Base-by-base conservation (phyloP, 139 green algal genomes). In the Ettlia oleoabundans region DNA sequence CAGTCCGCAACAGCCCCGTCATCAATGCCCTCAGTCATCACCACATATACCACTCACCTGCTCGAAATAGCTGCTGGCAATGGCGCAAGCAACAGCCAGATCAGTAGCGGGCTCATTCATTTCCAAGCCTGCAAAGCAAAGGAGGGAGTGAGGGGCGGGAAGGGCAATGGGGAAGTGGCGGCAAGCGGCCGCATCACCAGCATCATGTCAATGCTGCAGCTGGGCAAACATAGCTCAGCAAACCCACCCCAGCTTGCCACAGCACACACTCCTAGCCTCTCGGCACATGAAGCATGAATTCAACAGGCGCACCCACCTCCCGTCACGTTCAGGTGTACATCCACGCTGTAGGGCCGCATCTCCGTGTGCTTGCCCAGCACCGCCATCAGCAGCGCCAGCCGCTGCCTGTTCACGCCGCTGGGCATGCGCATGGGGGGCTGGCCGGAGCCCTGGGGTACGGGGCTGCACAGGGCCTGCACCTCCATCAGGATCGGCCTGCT, bases 401-500 rank as follows among this genome's bases (percentile, higher is more conserved):
- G 90, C 42, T 93, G 82, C 30, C 84, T 77, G 74, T 91, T 82
- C 24, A 94, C 76, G 51, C 93, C 93, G 41, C 83, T 90, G 32
- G 89, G 88, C 18, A 82, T 80, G 30, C 90, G 86, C 30, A 82
- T 30, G 28, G 89, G 83, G 21, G 77, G 70, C n/a, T n/a, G 22
- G 21, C 18, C 19, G 35, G 26, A 43, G 35, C 58, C 82, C 47
- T 85, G 67, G 1, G 76, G 76, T 21, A 82, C 53, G 10, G 74
- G 69, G 4, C 84, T 87, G 81, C 90, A 94, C n/a, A 97, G 88
- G 41, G 94, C 95, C 82, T 98, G 95, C 2, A 98, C 86, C 81
- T 98, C 95, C 38, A 98, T 55, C 72, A 98, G 86, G 66, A 98
- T 66, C 1, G 95, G 93, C 10, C 95, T 89, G 9, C 86, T 92